Percentiles rank a stretch among this genome's conserved stretches.
Conservation (phyloP, 2,329 filamentous ascomycete genomes). For the Malbranchea zuffiana region DNA sequence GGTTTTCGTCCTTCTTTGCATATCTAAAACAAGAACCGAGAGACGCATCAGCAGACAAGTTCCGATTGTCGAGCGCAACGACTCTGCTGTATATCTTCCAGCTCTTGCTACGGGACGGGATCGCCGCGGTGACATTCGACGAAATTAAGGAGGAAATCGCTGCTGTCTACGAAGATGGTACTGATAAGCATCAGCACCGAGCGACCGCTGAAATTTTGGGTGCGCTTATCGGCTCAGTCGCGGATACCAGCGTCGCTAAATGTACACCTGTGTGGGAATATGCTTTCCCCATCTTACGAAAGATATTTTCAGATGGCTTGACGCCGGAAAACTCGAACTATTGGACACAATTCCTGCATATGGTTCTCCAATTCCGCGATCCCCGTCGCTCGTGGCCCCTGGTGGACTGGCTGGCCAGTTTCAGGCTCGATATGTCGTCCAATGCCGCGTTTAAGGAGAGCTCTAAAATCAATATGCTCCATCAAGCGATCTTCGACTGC, state of each 20-base stretch:
- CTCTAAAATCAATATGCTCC: slow-evolving; percentile 83
- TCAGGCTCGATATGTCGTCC: slow-evolving; percentile 84
- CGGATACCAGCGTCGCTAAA: slow-evolving; percentile 63
- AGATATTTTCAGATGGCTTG: slow-evolving; percentile 78
- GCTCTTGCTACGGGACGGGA: slow-evolving; percentile 63
- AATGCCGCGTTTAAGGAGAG: slow-evolving; percentile 99
- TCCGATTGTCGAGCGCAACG: slow-evolving; percentile 78
- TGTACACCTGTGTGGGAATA: slow-evolving; percentile 76
- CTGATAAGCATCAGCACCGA: slow-evolving; percentile 93
- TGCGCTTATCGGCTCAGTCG: slow-evolving; percentile 67
- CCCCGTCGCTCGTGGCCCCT: slow-evolving; percentile 79
- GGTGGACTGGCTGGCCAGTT: slow-evolving; percentile 68
- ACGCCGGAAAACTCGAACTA: slow-evolving; percentile 92
- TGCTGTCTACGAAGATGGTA: slow-evolving; percentile 78
- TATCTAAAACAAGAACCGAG: slow-evolving; percentile 95
- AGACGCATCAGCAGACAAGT: slow-evolving; percentile 68
- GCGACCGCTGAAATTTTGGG: slow-evolving; percentile 90
- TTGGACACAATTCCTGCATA: slow-evolving; percentile 88
- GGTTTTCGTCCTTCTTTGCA: slow-evolving; percentile 79
- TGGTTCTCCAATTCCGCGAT: slow-evolving; percentile 79
- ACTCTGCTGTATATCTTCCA: slow-evolving; percentile 85
- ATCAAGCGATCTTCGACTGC: slow-evolving; percentile 73
- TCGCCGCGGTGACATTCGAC: slow-evolving; percentile 67
- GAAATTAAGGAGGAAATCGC: slow-evolving; percentile 74
- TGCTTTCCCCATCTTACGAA: slow-evolving; percentile 74